A percentile compares a stretch with the other conserved stretches of the same genome.
Evolutionary conservation across 345 rosid genomes (phyloP).

Genomic region (Hibiscus mutabilis): DNA sequence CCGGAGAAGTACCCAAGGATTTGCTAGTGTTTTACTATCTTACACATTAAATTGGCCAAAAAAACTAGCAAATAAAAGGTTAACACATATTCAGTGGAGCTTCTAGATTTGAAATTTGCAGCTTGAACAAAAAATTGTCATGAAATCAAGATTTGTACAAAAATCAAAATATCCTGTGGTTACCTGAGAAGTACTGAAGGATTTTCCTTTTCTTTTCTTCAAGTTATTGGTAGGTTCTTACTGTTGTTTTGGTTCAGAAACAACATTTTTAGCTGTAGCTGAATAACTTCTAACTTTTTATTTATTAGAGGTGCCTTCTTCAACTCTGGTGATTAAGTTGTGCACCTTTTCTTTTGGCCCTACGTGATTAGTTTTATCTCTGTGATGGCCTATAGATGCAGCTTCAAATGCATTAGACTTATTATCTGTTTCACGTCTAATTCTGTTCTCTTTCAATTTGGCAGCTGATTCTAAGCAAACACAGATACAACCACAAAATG

Average conservation of each 20-base stretch:
- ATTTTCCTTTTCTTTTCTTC: constrained; percentile 45
- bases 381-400: constrained; percentile 33
- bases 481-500: constrained; percentile 18
- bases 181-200: constrained; percentile 35
- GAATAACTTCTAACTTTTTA: constrained; percentile 42
- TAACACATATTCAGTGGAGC: constrained; percentile 15
- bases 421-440: constrained; percentile 35
- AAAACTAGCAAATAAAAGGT: background rate
- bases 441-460: constrained; percentile 60
- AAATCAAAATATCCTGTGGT: constrained; percentile 1
- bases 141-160: constrained; percentile 1
- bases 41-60: background rate
- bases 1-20: background rate
- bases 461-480: constrained; percentile 53
- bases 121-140: constrained; percentile 14
- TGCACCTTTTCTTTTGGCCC: constrained; percentile 37
- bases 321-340: constrained; percentile 26
- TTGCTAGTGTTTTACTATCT: background rate
- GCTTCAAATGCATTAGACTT: constrained; percentile 47
- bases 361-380: constrained; percentile 32
- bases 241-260: constrained; percentile 35
- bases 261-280: constrained; percentile 23
- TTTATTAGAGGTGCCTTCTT: constrained; percentile 36
- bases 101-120: constrained; percentile 47
- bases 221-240: constrained; percentile 28